Evolutionary conservation across 2,329 filamentous ascomycete genomes (phyloP).

Genomic region (Clarireedia homoeocarpa): DNA sequence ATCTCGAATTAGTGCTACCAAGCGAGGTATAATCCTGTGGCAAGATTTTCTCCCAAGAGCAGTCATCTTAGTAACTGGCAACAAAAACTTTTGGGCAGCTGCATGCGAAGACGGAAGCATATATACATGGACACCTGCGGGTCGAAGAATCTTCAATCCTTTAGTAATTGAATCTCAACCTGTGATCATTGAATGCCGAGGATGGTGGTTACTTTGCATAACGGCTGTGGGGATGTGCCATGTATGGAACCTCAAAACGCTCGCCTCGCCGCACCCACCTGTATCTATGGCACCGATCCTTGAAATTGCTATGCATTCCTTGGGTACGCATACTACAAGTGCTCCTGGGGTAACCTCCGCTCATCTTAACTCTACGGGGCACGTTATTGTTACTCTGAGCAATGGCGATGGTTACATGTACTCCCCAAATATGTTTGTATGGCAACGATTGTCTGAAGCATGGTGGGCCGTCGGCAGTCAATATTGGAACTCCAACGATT

Average conservation of each 20-base stretch:
- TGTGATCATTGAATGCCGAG: conserved; percentile 85
- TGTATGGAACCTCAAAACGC: conserved; percentile 84
- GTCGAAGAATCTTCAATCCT: conserved; percentile 75
- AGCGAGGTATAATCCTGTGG: conserved; percentile 77
- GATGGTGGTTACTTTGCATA: conserved; percentile 83
- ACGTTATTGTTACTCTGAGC: conserved; percentile 80
- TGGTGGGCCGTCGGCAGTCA: conserved; percentile 99
- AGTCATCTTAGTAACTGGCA: conserved; percentile 85
- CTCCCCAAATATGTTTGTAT: conserved; percentile 74
- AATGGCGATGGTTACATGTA: conserved; percentile 95
- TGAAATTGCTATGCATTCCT: conserved; percentile 73
- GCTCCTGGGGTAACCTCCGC: conserved; percentile 85
- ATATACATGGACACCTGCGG: conserved; percentile 87
- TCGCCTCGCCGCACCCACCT: conserved; percentile 80
- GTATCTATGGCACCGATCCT: conserved; percentile 83
- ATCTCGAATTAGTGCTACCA: conserved; percentile 72
- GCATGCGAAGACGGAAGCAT: conserved; percentile 89
- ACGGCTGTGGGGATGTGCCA: conserved; percentile 83
- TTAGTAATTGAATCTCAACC: conserved; percentile 86
- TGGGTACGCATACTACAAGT: conserved; percentile 67
- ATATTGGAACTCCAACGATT: conserved; percentile 98
- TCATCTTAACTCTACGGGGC: conserved; percentile 79
- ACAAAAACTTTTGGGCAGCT: conserved; percentile 83
- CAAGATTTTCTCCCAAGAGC: conserved; percentile 85
- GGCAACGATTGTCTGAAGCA: conserved; percentile 91